Evolutionary conservation across 345 rosid genomes (phyloP).

Genomic region (Lagerstroemia speciosa): DNA sequence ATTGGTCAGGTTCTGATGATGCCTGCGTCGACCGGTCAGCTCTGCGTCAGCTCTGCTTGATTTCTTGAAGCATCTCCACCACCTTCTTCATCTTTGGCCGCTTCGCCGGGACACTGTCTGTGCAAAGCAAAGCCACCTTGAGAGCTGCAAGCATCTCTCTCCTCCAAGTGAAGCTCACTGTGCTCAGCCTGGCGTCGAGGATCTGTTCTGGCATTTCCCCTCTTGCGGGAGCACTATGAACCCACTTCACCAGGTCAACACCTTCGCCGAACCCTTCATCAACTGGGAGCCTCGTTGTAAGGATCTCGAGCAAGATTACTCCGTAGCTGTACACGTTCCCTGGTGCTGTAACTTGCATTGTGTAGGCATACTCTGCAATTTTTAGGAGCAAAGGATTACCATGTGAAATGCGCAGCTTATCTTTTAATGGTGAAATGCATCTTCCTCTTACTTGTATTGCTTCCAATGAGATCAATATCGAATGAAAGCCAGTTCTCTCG

Average conservation of each 20-base stretch:
- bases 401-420: too few species aligned
- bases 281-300: constrained; percentile 65
- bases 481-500: too few species aligned
- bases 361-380: constrained; percentile 75
- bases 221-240: constrained; percentile 63
- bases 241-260: constrained; percentile 91
- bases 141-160: constrained; percentile 95
- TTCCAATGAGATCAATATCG: too few species aligned
- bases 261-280: constrained; percentile 93
- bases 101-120: constrained; percentile 55
- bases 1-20: neutral
- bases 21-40: constrained; percentile 11
- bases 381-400: constrained; percentile 6
- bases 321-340: constrained; percentile 95
- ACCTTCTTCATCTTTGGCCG: constrained; percentile 94
- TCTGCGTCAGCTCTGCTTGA: constrained; percentile 46
- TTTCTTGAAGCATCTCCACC: constrained; percentile 80
- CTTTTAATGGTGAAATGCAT: too few species aligned
- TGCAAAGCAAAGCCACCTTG: constrained; percentile 80
- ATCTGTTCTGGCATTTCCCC: constrained; percentile 72
- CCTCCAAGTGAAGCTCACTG: constrained; percentile 82
- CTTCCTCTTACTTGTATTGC: too few species aligned
- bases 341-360: constrained; percentile 90
- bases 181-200: constrained; percentile 74
- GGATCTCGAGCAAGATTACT: constrained; percentile 85